Evolutionary conservation across 345 rosid genomes (phyloP).

Genomic region (Trapa incisa): DNA sequence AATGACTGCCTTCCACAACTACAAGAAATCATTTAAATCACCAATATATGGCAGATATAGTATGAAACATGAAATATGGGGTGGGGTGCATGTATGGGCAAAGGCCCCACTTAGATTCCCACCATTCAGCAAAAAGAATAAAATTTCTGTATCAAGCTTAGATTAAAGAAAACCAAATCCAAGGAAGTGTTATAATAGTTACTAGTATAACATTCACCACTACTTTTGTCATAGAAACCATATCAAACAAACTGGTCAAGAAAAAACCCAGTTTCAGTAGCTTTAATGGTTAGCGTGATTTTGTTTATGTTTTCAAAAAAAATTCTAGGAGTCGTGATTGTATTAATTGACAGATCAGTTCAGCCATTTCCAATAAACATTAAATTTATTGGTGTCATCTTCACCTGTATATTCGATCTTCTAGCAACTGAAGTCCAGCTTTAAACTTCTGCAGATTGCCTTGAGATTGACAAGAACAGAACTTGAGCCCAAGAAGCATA

Average conservation of each 20-base stretch:
- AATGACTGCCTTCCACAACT: background rate
- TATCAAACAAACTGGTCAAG: background rate
- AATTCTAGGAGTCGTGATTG: background rate
- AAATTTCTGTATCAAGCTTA: background rate
- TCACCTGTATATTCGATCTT: conserved; percentile 90
- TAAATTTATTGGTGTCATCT: background rate
- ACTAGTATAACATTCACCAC: background rate
- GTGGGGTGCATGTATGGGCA: too few relatives aligned
- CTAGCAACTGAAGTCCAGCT: conserved; percentile 81
- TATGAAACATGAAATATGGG: background rate
- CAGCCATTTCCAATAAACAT: background rate
- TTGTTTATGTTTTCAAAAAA: background rate
- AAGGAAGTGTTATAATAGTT: background rate
- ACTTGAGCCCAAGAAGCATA: conserved; percentile 97
- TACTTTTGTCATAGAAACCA: background rate
- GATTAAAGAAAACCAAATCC: background rate
- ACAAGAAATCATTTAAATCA: too few relatives aligned
- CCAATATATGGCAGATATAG: background rate
- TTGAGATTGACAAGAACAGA: conserved; percentile 75
- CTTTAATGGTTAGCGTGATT: background rate
- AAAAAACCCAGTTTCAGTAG: background rate
- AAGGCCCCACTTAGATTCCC: too few relatives aligned
- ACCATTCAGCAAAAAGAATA: background rate
- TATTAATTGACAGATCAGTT: background rate
- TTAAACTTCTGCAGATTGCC: conserved; percentile 79